phyloP scores from a whole-genome alignment of 225 moss, liverwort and hornwort genomes.

The Takakia lepidozioides region DNA sequence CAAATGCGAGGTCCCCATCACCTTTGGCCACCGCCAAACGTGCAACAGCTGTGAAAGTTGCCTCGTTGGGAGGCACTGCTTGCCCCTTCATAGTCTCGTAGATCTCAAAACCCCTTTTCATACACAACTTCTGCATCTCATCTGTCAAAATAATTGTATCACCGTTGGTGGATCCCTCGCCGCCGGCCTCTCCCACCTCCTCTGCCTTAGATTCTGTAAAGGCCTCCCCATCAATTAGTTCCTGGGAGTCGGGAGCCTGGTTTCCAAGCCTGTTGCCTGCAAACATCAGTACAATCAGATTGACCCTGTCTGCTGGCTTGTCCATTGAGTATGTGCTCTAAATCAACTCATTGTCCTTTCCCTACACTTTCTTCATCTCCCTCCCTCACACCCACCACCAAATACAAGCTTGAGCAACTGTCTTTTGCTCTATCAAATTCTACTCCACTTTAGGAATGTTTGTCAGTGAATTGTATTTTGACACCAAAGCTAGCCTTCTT shows the following conservation, averaged over 20 bases:
- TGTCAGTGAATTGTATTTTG: no score
- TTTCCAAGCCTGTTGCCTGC: conserved; percentile 33
- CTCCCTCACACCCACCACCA: no score
- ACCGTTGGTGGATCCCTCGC: conserved; percentile 8
- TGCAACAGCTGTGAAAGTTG: conserved; percentile 89
- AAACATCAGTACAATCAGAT: no score
- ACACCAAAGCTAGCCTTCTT: no score
- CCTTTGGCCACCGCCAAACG: conserved; percentile 80
- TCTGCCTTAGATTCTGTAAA: conserved; percentile 14
- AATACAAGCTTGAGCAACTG: no score
- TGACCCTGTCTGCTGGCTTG: no score
- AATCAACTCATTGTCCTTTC: no score
- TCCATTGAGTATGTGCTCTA: no score
- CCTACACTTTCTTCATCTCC: no score
- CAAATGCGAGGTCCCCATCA: conserved; percentile 89
- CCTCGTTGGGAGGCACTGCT: conserved; percentile 80
- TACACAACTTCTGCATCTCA: conserved; percentile 51
- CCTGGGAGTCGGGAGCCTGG: conserved; percentile 11
- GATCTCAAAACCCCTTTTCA: conserved; percentile 67
- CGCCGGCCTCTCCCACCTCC: no score
- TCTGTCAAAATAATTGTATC: conserved; percentile 44
- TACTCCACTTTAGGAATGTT: no score
- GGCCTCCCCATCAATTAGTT: conserved; percentile 19
- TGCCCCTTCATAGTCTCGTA: conserved; percentile 78
- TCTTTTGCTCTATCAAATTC: no score